Base-by-base conservation (phyloP, 768 basidiomycete genomes). In the Plicaturopsis crispa region DNA sequence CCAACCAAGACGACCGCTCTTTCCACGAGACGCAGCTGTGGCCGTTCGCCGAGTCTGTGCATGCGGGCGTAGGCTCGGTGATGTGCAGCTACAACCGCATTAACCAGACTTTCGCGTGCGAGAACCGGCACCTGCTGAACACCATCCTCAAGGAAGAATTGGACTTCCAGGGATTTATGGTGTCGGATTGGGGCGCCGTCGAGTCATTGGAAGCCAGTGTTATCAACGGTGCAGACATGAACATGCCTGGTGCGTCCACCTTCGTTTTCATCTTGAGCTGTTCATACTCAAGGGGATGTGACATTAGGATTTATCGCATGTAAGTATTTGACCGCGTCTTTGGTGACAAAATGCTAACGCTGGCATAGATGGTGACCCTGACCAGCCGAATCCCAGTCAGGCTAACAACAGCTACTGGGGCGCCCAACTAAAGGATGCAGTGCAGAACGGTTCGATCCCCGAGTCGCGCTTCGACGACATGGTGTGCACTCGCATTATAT, bases 31-130 rank as follows among this genome's bases (percentile, higher is more conserved):
- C 60, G 10, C 55, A 51, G 33, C 35, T 42, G 10, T 52, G 53
- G 53, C 50, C 55, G 0, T 56, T 57, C 38, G 46, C 48, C 11
- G 51, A 57, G 26, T 44, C 50, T 31, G 54, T 64, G 19, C 45
- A 51, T 16, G 72, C 77, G 8, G 68, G 64, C 35, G 72, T 73
- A 2, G 54, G 63, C 11, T 63, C 65, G 2, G 62, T 75, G 6
- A 75, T 78, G 73, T 69, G 70, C 42, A 64, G 65, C 8, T 72
- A 67, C 44, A 76, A 78, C 46, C 63, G 70, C 33, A 51, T 78
- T 45, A 79, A 80, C 41, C 61, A 66, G 3, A 79, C 80, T 1
- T 80, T 75, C 11, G 75, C 80, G 1, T 83, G 80, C 49, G 77
- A 83, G 44, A 74, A 80, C 44, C 60, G 66, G 18, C 64, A 61